A percentile compares a stretch with the other conserved stretches of the same genome.
These are phyloP conservation scores for Nemania bipapillata DNA, from an alignment of 2,329 filamentous ascomycete species.

Conservation along the genomic window DNA sequence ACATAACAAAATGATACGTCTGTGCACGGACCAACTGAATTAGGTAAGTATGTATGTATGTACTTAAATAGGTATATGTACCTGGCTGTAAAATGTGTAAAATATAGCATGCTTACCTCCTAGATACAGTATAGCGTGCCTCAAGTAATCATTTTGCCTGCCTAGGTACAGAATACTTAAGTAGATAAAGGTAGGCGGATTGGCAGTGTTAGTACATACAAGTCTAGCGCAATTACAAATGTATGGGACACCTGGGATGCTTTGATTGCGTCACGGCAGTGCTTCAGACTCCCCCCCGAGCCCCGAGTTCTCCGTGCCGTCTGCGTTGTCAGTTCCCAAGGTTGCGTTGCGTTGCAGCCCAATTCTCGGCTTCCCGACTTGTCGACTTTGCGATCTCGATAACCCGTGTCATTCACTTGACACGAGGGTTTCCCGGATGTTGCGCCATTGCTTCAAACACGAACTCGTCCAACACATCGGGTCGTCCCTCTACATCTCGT, in stretches of 20 bases:
- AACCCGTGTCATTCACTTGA: conserved; percentile 7
- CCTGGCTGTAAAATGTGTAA: no score
- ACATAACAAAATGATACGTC: no score
- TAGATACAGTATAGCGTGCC: neutral
- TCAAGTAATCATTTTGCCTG: neutral
- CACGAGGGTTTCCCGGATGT: conserved; percentile 14
- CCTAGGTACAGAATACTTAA: no score
- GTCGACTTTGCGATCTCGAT: conserved; percentile 1
- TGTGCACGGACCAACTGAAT: no score
- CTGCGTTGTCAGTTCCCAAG: conserved; percentile 22
- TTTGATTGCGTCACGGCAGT: conserved; percentile 12
- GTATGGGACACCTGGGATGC: conserved; percentile 5
- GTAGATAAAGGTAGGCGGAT: no score
- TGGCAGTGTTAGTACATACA: no score
- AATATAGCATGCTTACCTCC: no score
- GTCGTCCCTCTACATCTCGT: neutral
- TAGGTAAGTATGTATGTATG: neutral
- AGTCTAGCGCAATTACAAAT: conserved; percentile 1
- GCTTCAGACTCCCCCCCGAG: neutral
- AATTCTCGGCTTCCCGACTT: conserved; percentile 22
- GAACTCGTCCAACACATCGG: neutral
- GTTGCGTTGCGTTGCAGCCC: conserved; percentile 21
- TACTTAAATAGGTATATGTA: neutral
- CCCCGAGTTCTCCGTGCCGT: neutral
- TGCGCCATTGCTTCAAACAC: conserved; percentile 8